Evolutionary conservation across 192 early-diverging fungal species (phyloP).

Genomic region (Entomortierella chlamydospora): DNA sequence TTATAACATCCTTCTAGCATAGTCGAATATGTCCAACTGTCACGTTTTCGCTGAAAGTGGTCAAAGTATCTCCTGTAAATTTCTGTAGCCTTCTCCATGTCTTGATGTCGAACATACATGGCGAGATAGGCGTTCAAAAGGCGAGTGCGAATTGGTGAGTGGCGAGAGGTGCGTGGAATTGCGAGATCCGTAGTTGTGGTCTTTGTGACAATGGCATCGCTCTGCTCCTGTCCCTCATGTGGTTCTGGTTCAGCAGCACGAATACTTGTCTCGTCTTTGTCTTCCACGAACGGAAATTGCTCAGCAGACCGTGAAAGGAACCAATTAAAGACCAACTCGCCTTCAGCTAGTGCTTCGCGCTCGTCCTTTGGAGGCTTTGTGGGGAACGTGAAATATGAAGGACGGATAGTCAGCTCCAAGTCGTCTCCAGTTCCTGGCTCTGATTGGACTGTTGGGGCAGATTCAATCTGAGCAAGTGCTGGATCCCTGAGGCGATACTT

Average conservation of each 20-base stretch:
- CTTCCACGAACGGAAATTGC: conserved; percentile 40
- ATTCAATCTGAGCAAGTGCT: conserved; percentile 6
- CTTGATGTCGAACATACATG: conserved; percentile 66
- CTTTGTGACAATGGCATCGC: background rate
- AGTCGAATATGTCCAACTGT: conserved; percentile 72
- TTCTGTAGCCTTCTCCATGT: conserved; percentile 56
- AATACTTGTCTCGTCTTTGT: conserved; percentile 24
- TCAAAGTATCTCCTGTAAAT: conserved; percentile 64
- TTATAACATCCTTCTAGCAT: conserved; percentile 70
- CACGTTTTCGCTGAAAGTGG: conserved; percentile 59
- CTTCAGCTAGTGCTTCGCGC: conserved; percentile 46
- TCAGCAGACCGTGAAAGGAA: conserved; percentile 59
- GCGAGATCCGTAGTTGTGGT: background rate
- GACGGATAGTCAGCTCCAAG: conserved; percentile 14
- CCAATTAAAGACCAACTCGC: conserved; percentile 38
- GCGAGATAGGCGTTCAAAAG: conserved; percentile 72
- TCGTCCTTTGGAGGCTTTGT: conserved; percentile 17
- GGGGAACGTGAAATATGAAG: conserved; percentile 30
- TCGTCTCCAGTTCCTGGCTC: background rate
- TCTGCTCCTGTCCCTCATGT: background rate
- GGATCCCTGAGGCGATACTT: conserved; percentile 7
- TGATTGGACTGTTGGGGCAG: background rate
- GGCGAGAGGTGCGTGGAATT: conserved; percentile 42
- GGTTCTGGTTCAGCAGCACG: background rate
- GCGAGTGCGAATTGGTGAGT: conserved; percentile 59